Evolutionary conservation across 2,329 filamentous ascomycete genomes (phyloP).

Genomic region (Sclerotinia sclerotiorum): DNA sequence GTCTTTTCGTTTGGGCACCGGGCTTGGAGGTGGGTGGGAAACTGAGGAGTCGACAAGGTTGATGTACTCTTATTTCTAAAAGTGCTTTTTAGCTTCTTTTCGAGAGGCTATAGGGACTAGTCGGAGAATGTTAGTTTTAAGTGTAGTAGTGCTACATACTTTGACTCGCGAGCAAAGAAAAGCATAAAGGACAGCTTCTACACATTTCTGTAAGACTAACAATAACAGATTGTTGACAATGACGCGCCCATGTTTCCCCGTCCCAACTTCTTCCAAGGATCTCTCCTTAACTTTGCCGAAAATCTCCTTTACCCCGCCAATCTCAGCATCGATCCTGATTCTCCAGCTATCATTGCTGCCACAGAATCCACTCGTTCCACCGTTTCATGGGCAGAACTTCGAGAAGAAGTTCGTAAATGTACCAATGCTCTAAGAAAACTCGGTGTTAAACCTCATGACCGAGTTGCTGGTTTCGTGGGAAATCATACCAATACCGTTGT

Average conservation of each 20-base stretch:
- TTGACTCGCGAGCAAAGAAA: not conserved
- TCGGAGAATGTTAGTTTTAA: not conserved
- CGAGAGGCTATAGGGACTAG: not conserved
- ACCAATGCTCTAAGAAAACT: constrained; percentile 67
- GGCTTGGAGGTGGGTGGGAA: not conserved
- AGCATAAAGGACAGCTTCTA: not conserved
- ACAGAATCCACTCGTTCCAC: constrained; percentile 65
- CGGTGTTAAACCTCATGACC: constrained; percentile 57
- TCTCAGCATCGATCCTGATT: constrained; percentile 54
- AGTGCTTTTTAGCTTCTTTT: not conserved
- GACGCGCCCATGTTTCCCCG: constrained; percentile 77
- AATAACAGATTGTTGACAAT: constrained; percentile 62
- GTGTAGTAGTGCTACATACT: constrained; percentile 11
- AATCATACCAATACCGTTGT: constrained; percentile 88
- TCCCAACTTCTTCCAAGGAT: constrained; percentile 78
- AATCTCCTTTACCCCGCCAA: constrained; percentile 81
- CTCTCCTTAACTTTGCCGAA: constrained; percentile 87
- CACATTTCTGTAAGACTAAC: constrained; percentile 10
- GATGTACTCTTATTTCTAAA: not conserved
- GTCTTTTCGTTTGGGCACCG: not conserved
- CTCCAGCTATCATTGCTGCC: constrained; percentile 72
- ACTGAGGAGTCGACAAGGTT: not conserved
- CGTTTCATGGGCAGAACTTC: constrained; percentile 75
- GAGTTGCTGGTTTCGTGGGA: constrained; percentile 75
- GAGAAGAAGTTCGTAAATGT: constrained; percentile 73